A percentile compares a stretch with the other conserved stretches of the same genome.
These are phyloP conservation scores for Gynochthodes officinalis DNA, from an alignment of 257 asterid genomes.

Conservation along the genomic window DNA sequence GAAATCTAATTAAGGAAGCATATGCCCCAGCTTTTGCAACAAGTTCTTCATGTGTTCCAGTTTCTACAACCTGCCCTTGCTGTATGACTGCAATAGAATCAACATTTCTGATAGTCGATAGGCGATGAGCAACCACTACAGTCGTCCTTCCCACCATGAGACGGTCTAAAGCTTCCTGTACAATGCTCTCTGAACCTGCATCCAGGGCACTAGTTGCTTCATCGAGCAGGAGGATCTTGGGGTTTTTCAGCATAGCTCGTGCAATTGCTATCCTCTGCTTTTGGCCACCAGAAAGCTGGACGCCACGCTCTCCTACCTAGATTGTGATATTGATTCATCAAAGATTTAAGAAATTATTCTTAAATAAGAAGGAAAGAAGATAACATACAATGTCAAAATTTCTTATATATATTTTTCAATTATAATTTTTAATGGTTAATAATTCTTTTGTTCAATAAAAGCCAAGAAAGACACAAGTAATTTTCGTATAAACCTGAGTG, in stretches of 20 bases:
- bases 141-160: conserved; percentile 93
- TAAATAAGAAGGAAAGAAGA: background rate
- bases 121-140: conserved; percentile 91
- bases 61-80: conserved; percentile 93
- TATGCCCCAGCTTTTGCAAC: conserved; percentile 84
- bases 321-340: background rate
- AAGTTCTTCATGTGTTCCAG: conserved; percentile 92
- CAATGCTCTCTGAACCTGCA: conserved; percentile 83
- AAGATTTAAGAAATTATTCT: background rate
- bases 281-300: conserved; percentile 94
- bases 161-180: conserved; percentile 91
- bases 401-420: no score
- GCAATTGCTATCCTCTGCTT: conserved; percentile 96
- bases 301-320: conserved; percentile 99
- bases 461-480: background rate
- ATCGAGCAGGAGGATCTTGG: conserved; percentile 81
- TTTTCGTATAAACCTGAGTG: conserved; percentile 59
- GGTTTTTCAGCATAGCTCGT: conserved; percentile 88
- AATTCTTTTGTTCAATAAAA: background rate
- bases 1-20: conserved; percentile 79
- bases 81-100: conserved; percentile 91
- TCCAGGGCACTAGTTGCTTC: conserved; percentile 98
- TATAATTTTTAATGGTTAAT: background rate
- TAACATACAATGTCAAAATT: background rate
- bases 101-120: conserved; percentile 81